Percentiles rank a stretch among this genome's conserved stretches.
phyloP scores from a whole-genome alignment of 2,329 filamentous ascomycete species.

The Microsporum canis region DNA sequence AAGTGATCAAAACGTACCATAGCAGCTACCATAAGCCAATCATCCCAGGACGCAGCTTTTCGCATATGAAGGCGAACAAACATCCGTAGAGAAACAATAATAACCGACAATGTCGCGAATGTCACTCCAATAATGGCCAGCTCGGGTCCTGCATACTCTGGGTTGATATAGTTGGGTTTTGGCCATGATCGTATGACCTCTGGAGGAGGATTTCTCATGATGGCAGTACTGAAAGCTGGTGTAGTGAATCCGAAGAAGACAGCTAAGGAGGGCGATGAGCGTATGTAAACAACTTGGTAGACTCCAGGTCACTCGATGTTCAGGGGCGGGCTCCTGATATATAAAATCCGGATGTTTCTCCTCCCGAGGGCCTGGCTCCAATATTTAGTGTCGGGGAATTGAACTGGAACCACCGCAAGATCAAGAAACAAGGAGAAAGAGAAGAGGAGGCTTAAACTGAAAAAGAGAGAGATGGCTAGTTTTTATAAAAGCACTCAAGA shows the following conservation, averaged over 20 bases:
- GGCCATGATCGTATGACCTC: conserved; percentile 19
- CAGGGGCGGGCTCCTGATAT: neutral
- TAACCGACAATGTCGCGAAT: conserved; percentile 16
- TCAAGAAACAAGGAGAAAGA: neutral
- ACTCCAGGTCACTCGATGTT: neutral
- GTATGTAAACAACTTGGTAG: neutral
- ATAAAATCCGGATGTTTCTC: neutral
- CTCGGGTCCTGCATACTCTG: conserved; percentile 18
- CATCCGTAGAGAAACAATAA: conserved; percentile 16
- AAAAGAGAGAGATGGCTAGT: neutral
- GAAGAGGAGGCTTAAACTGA: neutral
- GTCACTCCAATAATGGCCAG: conserved; percentile 19
- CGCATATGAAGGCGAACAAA: conserved; percentile 15
- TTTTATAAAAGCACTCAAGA: neutral
- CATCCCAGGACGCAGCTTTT: conserved; percentile 14
- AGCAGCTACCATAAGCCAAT: conserved; percentile 15
- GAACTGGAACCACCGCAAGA: neutral
- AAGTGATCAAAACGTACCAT: conserved; percentile 11
- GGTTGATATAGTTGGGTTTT: conserved; percentile 23
- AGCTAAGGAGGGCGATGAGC: neutral
- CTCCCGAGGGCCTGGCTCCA: neutral
- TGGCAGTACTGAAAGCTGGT: neutral
- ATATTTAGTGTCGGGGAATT: neutral
- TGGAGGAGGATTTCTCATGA: conserved; percentile 15
- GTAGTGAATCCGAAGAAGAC: neutral